Conservation (phyloP, 106 monocot genomes). For the Platanthera guangdongensis region DNA sequence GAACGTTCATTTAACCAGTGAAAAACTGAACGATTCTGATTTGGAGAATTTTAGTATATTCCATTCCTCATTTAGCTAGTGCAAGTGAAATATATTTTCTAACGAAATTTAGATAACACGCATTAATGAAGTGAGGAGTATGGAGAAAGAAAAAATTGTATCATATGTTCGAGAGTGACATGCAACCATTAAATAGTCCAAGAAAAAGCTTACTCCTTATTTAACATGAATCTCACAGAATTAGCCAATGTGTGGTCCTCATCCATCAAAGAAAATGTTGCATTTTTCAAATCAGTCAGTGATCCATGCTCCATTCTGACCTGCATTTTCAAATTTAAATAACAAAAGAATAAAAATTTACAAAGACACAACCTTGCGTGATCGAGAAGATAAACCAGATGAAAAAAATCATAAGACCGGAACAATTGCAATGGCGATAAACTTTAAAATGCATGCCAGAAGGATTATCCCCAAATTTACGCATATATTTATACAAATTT, state of each 20-base stretch:
- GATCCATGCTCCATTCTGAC: slow-evolving; percentile 52
- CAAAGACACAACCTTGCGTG: no score
- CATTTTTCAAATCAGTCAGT: slow-evolving; percentile 22
- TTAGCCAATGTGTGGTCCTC: slow-evolving; percentile 58
- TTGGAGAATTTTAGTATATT: neutral
- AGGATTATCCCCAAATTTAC: no score
- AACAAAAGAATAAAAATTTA: neutral
- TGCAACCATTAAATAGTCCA: neutral
- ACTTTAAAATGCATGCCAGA: no score
- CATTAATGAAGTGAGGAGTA: neutral
- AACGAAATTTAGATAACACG: neutral
- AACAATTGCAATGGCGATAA: no score
- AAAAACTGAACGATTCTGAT: neutral
- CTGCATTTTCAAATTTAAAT: neutral
- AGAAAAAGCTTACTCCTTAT: slow-evolving; percentile 39
- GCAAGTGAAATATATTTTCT: neutral
- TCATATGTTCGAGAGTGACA: neutral
- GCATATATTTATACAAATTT: no score
- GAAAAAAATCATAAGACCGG: no score
- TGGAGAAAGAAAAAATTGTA: neutral
- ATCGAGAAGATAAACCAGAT: no score
- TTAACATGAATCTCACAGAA: slow-evolving; percentile 40
- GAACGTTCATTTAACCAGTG: neutral
- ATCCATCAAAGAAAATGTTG: slow-evolving; percentile 41
- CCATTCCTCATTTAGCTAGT: neutral